Base-by-base conservation (phyloP, 176 grass and related monocot species). In the Alopecurus myosuroides region DNA sequence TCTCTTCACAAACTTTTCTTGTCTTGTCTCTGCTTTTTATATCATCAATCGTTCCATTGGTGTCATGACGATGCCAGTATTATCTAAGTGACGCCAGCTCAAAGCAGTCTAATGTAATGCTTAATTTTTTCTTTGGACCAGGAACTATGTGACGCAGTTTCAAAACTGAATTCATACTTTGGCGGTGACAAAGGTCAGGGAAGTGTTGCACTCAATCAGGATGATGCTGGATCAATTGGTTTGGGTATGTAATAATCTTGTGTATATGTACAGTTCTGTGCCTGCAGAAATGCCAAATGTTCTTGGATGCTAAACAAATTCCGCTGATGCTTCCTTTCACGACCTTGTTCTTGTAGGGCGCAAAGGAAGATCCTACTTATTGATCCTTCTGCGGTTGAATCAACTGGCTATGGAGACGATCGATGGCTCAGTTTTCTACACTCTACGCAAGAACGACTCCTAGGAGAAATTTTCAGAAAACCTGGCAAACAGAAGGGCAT, bases 81-180 rank as follows among this genome's bases (percentile, higher is more conserved):
- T 84, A 72, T 74, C 20, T 44, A 36, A 67, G 17, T 65, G 13
- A 57, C 67, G 22, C 42, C 53, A 13, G 28, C 55, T 76, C 74
- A 78, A 39, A 78, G 49, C 42, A 78, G 34, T 88, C 69, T 64
- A 79, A 15, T 52, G 41, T 29, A 22, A 45, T 65, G 10, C 35
- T 55, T 67, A 86, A 14, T 20, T 80, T 42, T 77, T 29, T 74
- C 22, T n/a, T 74, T 90, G 14, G 13, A 74, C 23, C 46, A 95
- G 93, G 93, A 98, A 75, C 86, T 98, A 67, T 48, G 77, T 25
- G 93, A 90, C 28, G 93, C 84, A 22, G 71, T 98, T 75, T 79
- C 51, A 2, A 94, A 93, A 90, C 83, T 98, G 41, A 98, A 98
- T 77, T 83, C 79, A 37, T 95, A 93, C 85, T 95, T 95, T 1